Base-by-base conservation (phyloP, 2,329 filamentous ascomycete genomes). In the Alternaria triticina region DNA sequence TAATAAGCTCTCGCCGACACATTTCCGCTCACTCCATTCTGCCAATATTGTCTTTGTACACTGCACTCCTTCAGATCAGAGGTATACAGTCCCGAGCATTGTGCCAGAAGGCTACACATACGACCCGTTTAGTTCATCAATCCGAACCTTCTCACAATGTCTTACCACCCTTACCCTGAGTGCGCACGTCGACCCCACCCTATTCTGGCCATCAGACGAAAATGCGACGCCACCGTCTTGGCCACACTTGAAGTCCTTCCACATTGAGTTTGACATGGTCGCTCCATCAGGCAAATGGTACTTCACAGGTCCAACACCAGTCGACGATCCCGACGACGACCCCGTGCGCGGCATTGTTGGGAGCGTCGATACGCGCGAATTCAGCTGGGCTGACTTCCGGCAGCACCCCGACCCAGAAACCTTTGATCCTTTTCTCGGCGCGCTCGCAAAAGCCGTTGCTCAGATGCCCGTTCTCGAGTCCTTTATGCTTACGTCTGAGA, bases 381-480 rank as follows among this genome's bases (percentile, higher is more conserved):
- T 17, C 50, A 46, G 23, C 27, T 59, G 33, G 8, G 22, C 15
- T 1, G 44, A 65, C 30, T 70, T 62, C 54, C 65, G 68, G 10
- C 28, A 63, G 8, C 45, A 61, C 25, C 65, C 67, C 11, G 63
- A 70, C 52, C 54, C 63, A 12, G 27, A 61, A n/a, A 61, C 55
- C 6, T 59, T 71, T 20, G 49, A 60, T n/a, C 68, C 65, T 13
- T 67, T 71, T 47, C 55, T 72, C 20, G 56, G 55, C 10, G 63
- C 60, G 40, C 65, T 72, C 56, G 64, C 67, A 17, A 71, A 71
- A 55, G 70, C 68, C 10, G 57, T 65, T 33, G 33, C 59, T 6
- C 33, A 50, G 3, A 71, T 71, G 70, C 66, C 59, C 2, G 46
- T 64, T 17, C 61, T 66, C 5, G 50, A 59, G 20, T 55, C 33